These are phyloP conservation scores for Pleurotus djamor DNA, from an alignment of 768 basidiomycete species.

Conservation along the genomic window DNA sequence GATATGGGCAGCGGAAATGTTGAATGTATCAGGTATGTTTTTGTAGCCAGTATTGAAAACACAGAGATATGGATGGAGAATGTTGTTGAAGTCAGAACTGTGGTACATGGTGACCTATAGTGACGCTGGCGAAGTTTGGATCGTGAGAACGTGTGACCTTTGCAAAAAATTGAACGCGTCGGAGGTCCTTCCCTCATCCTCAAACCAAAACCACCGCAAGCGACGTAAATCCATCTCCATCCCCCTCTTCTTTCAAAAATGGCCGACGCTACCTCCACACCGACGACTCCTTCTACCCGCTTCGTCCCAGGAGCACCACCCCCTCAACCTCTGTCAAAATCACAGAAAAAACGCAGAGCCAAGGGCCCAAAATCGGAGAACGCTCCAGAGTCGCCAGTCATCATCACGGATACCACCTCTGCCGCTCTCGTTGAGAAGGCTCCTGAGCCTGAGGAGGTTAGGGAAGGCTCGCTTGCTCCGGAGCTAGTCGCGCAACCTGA, in stretches of 20 bases:
- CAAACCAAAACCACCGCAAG: neutral
- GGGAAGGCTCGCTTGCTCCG: conserved; percentile 43
- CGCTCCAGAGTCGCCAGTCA: conserved; percentile 43
- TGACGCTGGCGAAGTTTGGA: neutral
- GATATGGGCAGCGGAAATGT: neutral
- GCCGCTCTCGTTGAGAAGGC: conserved; percentile 47
- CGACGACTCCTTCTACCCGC: conserved; percentile 34
- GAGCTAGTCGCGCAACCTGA: conserved; percentile 42
- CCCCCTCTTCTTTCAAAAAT: conserved; percentile 23
- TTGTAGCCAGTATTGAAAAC: neutral
- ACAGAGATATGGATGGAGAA: neutral
- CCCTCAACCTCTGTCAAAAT: conserved; percentile 55
- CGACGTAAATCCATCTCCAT: neutral
- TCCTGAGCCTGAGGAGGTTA: conserved; percentile 43
- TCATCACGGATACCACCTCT: conserved; percentile 42
- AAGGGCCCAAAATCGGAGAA: conserved; percentile 15
- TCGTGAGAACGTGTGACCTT: conserved; percentile 1
- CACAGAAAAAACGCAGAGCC: conserved; percentile 64
- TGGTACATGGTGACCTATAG: neutral
- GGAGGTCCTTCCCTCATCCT: conserved; percentile 12
- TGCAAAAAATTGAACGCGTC: conserved; percentile 7
- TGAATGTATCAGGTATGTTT: too few species aligned
- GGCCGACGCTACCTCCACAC: conserved; percentile 26
- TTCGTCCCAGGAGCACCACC: conserved; percentile 79
- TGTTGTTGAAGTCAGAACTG: neutral